Evolutionary conservation across 345 rosid species (phyloP), one percentile per base, ranked within the genome.

Genomic region (Populus euphratica): DNA sequence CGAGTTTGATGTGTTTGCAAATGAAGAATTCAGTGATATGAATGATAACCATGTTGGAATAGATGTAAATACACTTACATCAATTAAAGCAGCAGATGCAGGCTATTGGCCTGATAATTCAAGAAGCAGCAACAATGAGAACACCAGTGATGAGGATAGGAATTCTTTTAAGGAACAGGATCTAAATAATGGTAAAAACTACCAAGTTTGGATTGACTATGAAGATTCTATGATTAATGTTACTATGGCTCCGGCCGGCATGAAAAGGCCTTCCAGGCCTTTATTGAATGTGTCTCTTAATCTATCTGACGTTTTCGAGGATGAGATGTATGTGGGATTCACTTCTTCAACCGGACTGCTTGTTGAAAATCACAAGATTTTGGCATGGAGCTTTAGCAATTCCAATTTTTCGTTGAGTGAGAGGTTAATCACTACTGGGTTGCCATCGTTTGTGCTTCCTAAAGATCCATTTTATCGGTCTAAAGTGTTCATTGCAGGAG

Each of bases 131-230:
- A 38, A 38, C 74, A 59, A 23, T 23, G 64, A 16, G 25, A 38
- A 64, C 66, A 43, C 68, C 65, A 38, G 47, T 71, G 33, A 50
- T 50, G 41, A 31, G 47, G 85, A 52, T 25, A 77, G 62, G 27
- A 61, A 70, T 64, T 76, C 77, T 2, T 91, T 94, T 76, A 72
- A 83, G 81, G 75, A 75, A 35, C 63, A 87, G 88, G 83, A 83
- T 88, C 88, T 94, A 16, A 92, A 92, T 54, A 78, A 77, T 66
- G 98, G 98, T 20, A 80, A 84, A 68, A 94, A 92, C 47, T 94
- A 94, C 75, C 97, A 92, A 67, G 98, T 88, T 70, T 94, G 98
- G 94, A 86, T 89, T 72, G 97, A 91, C 73, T 90, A 91, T 62
- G 76, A 43, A 10, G 90, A 87, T 64, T 89, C 84, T 66, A 72